phyloP scores from a whole-genome alignment of 345 rosid species.

The Eutrema yunnanense region DNA sequence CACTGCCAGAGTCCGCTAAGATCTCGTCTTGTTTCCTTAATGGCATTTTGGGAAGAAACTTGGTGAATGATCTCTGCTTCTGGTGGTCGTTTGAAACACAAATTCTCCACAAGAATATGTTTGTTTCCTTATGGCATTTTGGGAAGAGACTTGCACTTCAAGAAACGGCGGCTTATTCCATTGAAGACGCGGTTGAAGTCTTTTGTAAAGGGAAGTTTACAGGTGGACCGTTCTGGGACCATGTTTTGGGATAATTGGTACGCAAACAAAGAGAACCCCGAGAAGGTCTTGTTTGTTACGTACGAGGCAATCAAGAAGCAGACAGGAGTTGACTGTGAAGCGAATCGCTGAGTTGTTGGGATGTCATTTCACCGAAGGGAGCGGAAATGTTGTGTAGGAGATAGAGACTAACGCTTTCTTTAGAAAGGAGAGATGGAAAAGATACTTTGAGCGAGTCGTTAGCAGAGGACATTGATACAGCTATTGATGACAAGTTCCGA shows the following conservation, averaged over 20 bases:
- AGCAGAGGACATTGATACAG: not conserved
- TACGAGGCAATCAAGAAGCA: constrained; percentile 24
- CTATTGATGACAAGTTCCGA: constrained; percentile 1
- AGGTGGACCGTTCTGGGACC: constrained; percentile 19
- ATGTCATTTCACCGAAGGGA: no score
- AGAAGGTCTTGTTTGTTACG: not conserved
- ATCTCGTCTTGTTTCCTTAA: constrained; percentile 13
- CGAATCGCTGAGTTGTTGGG: no score
- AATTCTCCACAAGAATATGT: constrained; percentile 26
- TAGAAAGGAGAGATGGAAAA: constrained; percentile 7
- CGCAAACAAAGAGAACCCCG: not conserved
- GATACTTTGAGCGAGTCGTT: constrained; percentile 8
- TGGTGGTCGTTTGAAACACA: no score
- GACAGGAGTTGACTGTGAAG: not conserved
- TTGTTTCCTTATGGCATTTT: constrained; percentile 53
- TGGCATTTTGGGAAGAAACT: no score
- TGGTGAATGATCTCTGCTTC: no score
- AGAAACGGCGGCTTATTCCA: constrained; percentile 2
- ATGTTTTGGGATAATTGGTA: not conserved
- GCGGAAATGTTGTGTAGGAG: no score
- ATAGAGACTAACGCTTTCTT: not conserved
- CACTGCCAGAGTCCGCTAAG: not conserved
- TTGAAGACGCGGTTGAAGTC: constrained; percentile 36
- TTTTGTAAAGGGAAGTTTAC: constrained; percentile 38
- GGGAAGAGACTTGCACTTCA: constrained; percentile 31